Base-by-base conservation (phyloP, 192 early-diverging fungal genomes). In the Radiomyces spectabilis region DNA sequence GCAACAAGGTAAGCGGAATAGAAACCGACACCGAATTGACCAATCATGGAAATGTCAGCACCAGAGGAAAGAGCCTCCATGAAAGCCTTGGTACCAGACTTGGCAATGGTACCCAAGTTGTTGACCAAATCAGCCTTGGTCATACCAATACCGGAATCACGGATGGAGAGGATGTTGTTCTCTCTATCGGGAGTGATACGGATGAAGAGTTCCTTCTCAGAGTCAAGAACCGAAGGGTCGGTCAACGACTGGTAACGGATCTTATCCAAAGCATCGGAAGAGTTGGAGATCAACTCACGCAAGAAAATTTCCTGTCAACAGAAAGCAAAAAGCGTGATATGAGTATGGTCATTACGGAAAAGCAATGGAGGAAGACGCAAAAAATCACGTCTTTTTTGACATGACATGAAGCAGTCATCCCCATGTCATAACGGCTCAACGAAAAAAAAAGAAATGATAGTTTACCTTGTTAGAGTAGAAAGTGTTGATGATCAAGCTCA, bases 11-110 rank as follows among this genome's bases (percentile, higher is more conserved):
- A 99, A 52, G 95, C 95, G 59, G 95, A 96, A 89, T 98, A 99
- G 93, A 99, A 98, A 83, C 97, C 97, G 52, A 99, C 97, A 92
- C 97, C 97, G 72, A 99, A 99, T 76, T 98, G 95, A 72, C 95
- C 97, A 76, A 99, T 98, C 93, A 99, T 96, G 75, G 93, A 95
- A 54, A 95, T 97, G 79, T 95, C 94, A 59, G 93, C 95, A 72
- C 92, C 92, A 51, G 86, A 80, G 64, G 87, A 82, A 48, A 98
- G 83, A 54, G 89, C 92, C 81, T 99, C 95, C 95, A 99, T 99
- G 77, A 97, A 97, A 42, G 91, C 87, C 83, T 96, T 96, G 81
- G 97, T 98, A 59, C 95, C 95, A 54, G 95, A 99, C 85, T 96
- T 95, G 79, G 97, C 97, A 62, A 99, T 99, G 65, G 97, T 99